A percentile compares a stretch with the other conserved stretches of the same genome.
phyloP scores from a whole-genome alignment of 2,329 filamentous ascomycete species.

The Xylaria digitata region DNA sequence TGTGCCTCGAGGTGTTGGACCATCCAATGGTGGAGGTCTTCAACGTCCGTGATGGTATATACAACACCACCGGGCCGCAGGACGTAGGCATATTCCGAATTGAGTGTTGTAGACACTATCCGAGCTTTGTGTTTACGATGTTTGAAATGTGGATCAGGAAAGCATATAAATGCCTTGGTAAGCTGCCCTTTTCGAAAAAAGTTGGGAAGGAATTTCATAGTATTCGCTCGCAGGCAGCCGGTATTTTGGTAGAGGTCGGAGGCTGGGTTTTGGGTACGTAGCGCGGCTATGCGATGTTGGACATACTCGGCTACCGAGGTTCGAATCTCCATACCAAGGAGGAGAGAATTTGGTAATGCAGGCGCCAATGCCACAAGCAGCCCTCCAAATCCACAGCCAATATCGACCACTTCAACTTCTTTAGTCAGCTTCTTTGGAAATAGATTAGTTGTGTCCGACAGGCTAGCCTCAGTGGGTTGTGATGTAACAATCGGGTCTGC shows the following conservation, averaged over 20 bases:
- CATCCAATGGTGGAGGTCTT: slow-evolving; percentile 95
- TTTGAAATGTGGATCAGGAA: slow-evolving; percentile 98
- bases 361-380: slow-evolving; percentile 87
- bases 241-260: slow-evolving; percentile 81
- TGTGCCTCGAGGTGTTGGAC: slow-evolving; percentile 83
- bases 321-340: slow-evolving; percentile 93
- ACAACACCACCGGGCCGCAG: slow-evolving; percentile 84
- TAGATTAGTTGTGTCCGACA: slow-evolving; percentile 17
- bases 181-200: slow-evolving; percentile 88
- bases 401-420: slow-evolving; percentile 91
- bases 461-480: slow-evolving; percentile 32
- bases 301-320: slow-evolving; percentile 91
- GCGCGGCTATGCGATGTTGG: slow-evolving; percentile 83
- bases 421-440: slow-evolving; percentile 62
- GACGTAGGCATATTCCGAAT: slow-evolving; percentile 93
- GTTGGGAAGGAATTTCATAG: slow-evolving; percentile 99
- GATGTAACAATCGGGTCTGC: slow-evolving; percentile 47
- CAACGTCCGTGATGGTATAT: slow-evolving; percentile 97
- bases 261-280: slow-evolving; percentile 73
- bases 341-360: slow-evolving; percentile 80
- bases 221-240: slow-evolving; percentile 88
- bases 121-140: slow-evolving; percentile 95
- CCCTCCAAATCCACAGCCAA: slow-evolving; percentile 96
- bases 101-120: slow-evolving; percentile 89
- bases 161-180: slow-evolving; percentile 94